Evolutionary conservation across 2,329 filamentous ascomycete species (phyloP).

Genomic region (Gyromitra esculenta): DNA sequence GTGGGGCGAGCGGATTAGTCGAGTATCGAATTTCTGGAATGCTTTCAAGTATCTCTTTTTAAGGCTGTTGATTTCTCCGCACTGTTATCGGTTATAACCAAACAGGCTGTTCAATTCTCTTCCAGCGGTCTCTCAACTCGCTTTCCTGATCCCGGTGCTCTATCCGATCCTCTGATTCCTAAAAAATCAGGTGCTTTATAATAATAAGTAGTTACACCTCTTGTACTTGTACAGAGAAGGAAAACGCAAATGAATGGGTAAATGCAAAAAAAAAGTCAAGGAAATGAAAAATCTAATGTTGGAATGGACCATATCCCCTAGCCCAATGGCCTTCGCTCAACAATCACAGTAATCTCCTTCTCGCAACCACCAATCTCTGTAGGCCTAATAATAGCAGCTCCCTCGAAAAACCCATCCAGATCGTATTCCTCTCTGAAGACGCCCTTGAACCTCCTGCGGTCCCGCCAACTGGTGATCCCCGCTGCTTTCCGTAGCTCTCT

Average conservation of each 20-base stretch:
- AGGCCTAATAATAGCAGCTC: constrained; percentile 31
- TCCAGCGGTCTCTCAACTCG: not conserved
- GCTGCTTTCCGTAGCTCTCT: constrained; percentile 49
- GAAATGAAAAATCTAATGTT: constrained; percentile 5
- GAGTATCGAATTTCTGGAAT: no score
- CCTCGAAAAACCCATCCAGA: constrained; percentile 48
- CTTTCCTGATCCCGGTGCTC: not conserved
- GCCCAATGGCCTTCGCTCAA: constrained; percentile 73
- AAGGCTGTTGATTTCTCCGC: no score
- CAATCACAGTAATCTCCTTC: constrained; percentile 81
- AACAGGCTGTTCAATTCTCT: not conserved
- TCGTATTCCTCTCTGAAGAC: constrained; percentile 51
- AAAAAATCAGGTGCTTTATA: not conserved
- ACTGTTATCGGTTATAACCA: no score
- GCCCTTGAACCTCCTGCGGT: constrained; percentile 49
- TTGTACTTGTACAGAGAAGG: constrained; percentile 22
- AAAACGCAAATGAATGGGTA: constrained; percentile 12
- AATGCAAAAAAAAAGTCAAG: constrained; percentile 6
- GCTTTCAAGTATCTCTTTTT: no score
- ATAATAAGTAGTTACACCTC: not conserved
- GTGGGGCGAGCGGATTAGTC: no score
- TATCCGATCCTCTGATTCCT: not conserved
- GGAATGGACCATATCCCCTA: not conserved
- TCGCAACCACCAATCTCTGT: constrained; percentile 66
- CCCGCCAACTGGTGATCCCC: constrained; percentile 50